These are phyloP conservation scores for Metarhizium humberi DNA, from an alignment of 2,329 filamentous ascomycete species.

Conservation along the genomic window DNA sequence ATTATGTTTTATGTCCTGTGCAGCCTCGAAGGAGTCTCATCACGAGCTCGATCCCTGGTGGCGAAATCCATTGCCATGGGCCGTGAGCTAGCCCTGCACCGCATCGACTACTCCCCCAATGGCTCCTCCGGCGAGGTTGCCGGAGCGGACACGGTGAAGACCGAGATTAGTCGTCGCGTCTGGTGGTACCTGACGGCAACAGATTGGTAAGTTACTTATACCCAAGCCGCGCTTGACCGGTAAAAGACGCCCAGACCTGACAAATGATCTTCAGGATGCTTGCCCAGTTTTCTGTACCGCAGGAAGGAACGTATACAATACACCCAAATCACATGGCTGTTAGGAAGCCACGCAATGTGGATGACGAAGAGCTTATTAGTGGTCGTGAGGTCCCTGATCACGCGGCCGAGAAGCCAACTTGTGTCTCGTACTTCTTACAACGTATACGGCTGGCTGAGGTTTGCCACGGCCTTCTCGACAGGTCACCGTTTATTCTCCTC, in stretches of 20 bases:
- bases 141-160: slow-evolving; percentile 15
- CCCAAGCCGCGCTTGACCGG: not conserved
- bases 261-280: slow-evolving; percentile 20
- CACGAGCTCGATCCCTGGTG: slow-evolving; percentile 21
- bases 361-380: slow-evolving; percentile 26
- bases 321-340: slow-evolving; percentile 30
- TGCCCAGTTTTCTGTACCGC: slow-evolving; percentile 23
- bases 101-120: slow-evolving; percentile 25
- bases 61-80: slow-evolving; percentile 18
- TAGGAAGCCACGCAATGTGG: slow-evolving; percentile 26
- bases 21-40: slow-evolving; percentile 27
- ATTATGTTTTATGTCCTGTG: slow-evolving; percentile 28
- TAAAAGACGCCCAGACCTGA: not conserved
- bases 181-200: slow-evolving; percentile 35
- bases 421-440: slow-evolving; percentile 27
- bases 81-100: slow-evolving; percentile 27
- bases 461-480: slow-evolving; percentile 25
- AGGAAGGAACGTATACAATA: slow-evolving; percentile 26
- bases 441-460: slow-evolving; percentile 28
- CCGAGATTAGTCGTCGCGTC: slow-evolving; percentile 29
- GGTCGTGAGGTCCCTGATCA: slow-evolving; percentile 18
- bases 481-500: slow-evolving; percentile 14
- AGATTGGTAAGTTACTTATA: slow-evolving; percentile 23
- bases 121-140: slow-evolving; percentile 10
- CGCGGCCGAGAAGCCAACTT: slow-evolving; percentile 22